phyloP scores from a whole-genome alignment of 1,284 basidiomycete species.

The Rhodotorula glutinis region DNA sequence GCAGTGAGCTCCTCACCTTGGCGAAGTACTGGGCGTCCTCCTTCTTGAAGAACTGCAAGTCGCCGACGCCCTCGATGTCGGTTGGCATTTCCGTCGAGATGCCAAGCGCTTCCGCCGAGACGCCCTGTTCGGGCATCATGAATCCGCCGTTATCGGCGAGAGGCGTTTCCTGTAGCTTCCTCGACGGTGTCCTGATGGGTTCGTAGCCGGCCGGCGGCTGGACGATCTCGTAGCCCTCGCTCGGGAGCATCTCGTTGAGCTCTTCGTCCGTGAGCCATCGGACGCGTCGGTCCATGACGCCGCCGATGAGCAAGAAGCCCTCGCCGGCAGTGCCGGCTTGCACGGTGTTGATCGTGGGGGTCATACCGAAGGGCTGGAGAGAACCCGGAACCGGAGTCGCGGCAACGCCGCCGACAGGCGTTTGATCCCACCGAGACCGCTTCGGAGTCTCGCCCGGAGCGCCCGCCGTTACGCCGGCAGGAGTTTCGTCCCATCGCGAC shows the following conservation, averaged over 20 bases:
- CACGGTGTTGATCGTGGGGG: constrained; percentile 39
- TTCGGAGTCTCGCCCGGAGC: constrained; percentile 61
- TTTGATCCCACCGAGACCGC: constrained; percentile 95
- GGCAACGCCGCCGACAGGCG: constrained; percentile 52
- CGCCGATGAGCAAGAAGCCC: constrained; percentile 37
- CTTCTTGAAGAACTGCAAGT: constrained; percentile 94
- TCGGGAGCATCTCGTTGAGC: constrained; percentile 83
- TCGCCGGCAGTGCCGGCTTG: constrained; percentile 30
- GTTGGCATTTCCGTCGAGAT: constrained; percentile 84
- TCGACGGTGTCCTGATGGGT: constrained; percentile 68
- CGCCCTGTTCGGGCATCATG: constrained; percentile 85
- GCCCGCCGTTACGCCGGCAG: constrained; percentile 55
- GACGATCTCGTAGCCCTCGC: constrained; percentile 84
- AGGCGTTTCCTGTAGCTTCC: constrained; percentile 65
- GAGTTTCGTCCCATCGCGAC: constrained; percentile 90
- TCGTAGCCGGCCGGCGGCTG: constrained; percentile 92
- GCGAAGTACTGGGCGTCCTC: constrained; percentile 98
- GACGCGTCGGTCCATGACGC: constrained; percentile 84
- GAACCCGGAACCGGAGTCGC: constrained; percentile 26
- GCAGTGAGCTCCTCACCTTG: constrained; percentile 63
- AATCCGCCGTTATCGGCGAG: constrained; percentile 63
- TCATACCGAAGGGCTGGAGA: constrained; percentile 41
- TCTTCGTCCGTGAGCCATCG: constrained; percentile 93
- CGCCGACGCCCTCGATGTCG: constrained; percentile 96
- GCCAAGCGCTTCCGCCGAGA: constrained; percentile 78